Evolutionary conservation across 495 filamentous ascomycete species (phyloP).

Genomic region (Lasiosphaeria miniovina): DNA sequence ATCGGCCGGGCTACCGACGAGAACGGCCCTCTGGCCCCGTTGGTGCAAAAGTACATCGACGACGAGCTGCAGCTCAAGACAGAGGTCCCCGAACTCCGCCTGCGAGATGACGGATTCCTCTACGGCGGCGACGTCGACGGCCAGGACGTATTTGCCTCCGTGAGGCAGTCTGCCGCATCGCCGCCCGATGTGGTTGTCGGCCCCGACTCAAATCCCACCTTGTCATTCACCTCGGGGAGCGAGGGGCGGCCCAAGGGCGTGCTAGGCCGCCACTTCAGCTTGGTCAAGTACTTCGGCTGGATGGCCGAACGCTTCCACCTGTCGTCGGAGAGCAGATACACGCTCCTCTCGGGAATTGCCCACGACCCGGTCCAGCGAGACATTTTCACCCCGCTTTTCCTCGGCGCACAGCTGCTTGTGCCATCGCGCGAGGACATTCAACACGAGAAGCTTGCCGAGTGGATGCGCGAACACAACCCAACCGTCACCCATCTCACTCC

Average conservation of each 20-base stretch:
- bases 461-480: slow-evolving; percentile 76
- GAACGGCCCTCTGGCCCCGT: slow-evolving; percentile 63
- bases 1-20: slow-evolving; percentile 79
- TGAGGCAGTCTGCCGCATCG: slow-evolving; percentile 50
- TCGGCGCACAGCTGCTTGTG: slow-evolving; percentile 78
- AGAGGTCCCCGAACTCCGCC: slow-evolving; percentile 70
- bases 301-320: slow-evolving; percentile 83
- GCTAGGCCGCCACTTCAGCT: slow-evolving; percentile 78
- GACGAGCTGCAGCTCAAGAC: slow-evolving; percentile 70
- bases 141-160: slow-evolving; percentile 62
- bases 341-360: slow-evolving; percentile 79
- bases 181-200: slow-evolving; percentile 78
- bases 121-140: slow-evolving; percentile 62
- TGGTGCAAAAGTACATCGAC: slow-evolving; percentile 72
- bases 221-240: slow-evolving; percentile 81
- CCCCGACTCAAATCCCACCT: slow-evolving; percentile 80
- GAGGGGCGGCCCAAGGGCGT: slow-evolving; percentile 79
- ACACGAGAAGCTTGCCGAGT: slow-evolving; percentile 84
- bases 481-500: slow-evolving; percentile 92
- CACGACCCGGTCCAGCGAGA: slow-evolving; percentile 92
- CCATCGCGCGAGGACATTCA: slow-evolving; percentile 83
- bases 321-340: slow-evolving; percentile 72
- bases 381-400: slow-evolving; percentile 90
- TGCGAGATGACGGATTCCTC: slow-evolving; percentile 72
- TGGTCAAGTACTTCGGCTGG: slow-evolving; percentile 89